Evolutionary conservation across 108 stramenopile genomes (phyloP).

Genomic region (Aureococcus anophagefferens): DNA sequence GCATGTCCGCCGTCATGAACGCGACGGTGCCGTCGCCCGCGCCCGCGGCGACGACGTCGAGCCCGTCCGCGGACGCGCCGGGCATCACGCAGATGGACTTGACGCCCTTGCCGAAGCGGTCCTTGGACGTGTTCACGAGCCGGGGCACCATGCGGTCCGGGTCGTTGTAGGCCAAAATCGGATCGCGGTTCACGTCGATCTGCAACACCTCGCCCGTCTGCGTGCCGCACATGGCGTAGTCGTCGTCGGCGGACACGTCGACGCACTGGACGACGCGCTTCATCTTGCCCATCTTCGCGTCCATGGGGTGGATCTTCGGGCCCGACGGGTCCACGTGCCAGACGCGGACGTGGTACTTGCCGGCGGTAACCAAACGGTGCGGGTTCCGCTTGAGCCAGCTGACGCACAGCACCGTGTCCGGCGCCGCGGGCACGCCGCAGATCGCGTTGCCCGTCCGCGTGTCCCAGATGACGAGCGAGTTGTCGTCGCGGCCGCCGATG

Average conservation of each 20-base stretch:
- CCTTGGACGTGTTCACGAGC: constrained; percentile 44
- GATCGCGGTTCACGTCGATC: constrained; percentile 62
- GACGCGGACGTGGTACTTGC: constrained; percentile 59
- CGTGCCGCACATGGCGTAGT: constrained; percentile 61
- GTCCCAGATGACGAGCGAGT: constrained; percentile 73
- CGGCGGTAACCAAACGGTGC: constrained; percentile 68
- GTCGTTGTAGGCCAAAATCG: constrained; percentile 58
- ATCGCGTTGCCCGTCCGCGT: constrained; percentile 48
- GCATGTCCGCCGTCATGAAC: constrained; percentile 45
- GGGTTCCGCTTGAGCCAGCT: constrained; percentile 62
- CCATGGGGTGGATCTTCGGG: constrained; percentile 64
- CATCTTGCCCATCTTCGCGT: constrained; percentile 66
- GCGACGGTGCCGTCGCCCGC: constrained; percentile 66
- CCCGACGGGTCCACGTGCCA: constrained; percentile 62
- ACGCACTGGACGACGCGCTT: constrained; percentile 60
- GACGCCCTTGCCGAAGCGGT: constrained; percentile 60
- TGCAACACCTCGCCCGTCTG: constrained; percentile 73
- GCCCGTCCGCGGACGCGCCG: constrained; percentile 61
- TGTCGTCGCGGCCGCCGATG: constrained; percentile 74
- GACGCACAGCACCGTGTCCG: constrained; percentile 52
- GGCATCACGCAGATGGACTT: constrained; percentile 50
- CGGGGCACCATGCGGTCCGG: constrained; percentile 51
- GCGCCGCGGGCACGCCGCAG: constrained; percentile 62
- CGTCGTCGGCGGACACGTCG: constrained; percentile 61
- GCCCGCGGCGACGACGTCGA: constrained; percentile 55